phyloP scores from a whole-genome alignment of 257 asterid genomes.

The Schizonepeta tenuifolia region DNA sequence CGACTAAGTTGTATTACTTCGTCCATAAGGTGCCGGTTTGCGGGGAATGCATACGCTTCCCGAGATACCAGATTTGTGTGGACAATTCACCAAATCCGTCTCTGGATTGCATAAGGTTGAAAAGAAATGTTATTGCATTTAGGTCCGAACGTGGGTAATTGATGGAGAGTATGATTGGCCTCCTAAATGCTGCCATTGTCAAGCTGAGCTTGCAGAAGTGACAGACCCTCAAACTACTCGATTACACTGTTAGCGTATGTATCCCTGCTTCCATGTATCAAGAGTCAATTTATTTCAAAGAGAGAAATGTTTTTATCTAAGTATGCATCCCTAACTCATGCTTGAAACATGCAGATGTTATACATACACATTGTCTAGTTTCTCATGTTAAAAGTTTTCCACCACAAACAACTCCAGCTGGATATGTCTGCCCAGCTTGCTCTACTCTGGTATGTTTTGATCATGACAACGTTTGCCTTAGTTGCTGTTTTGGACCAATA shows the following conservation, averaged over 20 bases:
- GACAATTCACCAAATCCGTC: not conserved
- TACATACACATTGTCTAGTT: constrained; percentile 76
- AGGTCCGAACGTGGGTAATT: constrained; percentile 95
- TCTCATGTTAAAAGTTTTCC: constrained; percentile 82
- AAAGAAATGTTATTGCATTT: constrained; percentile 5
- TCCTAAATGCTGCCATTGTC: no score
- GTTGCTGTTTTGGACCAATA: not conserved
- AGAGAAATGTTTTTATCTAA: not conserved
- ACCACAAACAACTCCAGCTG: constrained; percentile 84
- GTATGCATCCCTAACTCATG: constrained; percentile 8
- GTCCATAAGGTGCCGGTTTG: constrained; percentile 98
- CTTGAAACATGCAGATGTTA: constrained; percentile 56
- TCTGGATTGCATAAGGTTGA: not conserved
- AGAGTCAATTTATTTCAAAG: not conserved
- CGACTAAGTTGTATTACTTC: constrained; percentile 93
- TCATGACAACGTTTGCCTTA: constrained; percentile 5
- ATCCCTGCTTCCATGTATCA: constrained; percentile 20
- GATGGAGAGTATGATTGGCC: constrained; percentile 99
- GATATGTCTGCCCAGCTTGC: constrained; percentile 80
- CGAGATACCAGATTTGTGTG: constrained; percentile 94
- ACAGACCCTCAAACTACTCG: constrained; percentile 70
- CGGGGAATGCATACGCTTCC: constrained; percentile 92
- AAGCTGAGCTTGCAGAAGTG: constrained; percentile 75
- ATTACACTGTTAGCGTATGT: constrained; percentile 96
- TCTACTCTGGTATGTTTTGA: constrained; percentile 66